phyloP scores from a whole-genome alignment of 805 yeast genomes.

The Candida ponderosae region DNA sequence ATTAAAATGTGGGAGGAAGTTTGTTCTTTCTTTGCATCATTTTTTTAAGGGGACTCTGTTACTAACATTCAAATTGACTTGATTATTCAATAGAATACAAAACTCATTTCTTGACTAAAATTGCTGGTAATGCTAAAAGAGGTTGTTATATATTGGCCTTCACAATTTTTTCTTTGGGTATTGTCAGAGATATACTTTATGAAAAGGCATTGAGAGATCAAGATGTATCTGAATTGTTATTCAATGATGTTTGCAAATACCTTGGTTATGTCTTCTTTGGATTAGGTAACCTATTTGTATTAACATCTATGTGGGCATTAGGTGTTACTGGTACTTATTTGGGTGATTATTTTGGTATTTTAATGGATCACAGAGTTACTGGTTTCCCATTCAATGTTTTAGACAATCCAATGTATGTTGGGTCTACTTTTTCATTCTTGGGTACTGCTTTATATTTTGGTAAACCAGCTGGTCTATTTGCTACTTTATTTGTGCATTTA shows the following conservation, averaged over 20 bases:
- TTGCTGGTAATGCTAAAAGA: slow-evolving; percentile 54
- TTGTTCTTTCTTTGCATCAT: not conserved
- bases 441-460: slow-evolving; percentile 87
- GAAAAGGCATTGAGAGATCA: slow-evolving; percentile 68
- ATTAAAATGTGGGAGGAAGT: no score
- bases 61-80: not conserved
- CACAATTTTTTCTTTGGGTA: slow-evolving; percentile 79
- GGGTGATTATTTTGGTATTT: slow-evolving; percentile 95
- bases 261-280: slow-evolving; percentile 50
- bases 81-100: slow-evolving; percentile 47
- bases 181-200: slow-evolving; percentile 69
- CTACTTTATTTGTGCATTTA: slow-evolving; percentile 62
- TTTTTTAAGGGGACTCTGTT: not conserved
- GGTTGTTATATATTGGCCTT: slow-evolving; percentile 86
- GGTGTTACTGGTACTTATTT: slow-evolving; percentile 96
- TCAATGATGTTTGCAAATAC: slow-evolving; percentile 32
- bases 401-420: slow-evolving; percentile 96
- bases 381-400: slow-evolving; percentile 89
- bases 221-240: slow-evolving; percentile 51
- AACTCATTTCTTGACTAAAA: slow-evolving; percentile 66
- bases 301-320: slow-evolving; percentile 81
- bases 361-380: slow-evolving; percentile 85
- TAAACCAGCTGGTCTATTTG: slow-evolving; percentile 80
- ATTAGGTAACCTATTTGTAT: slow-evolving; percentile 73
- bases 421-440: slow-evolving; percentile 80